A percentile compares a stretch with the other conserved stretches of the same genome.
Evolutionary conservation across 2,329 filamentous ascomycete genomes (phyloP).

Genomic region (Neopestalotiopsis sp.): DNA sequence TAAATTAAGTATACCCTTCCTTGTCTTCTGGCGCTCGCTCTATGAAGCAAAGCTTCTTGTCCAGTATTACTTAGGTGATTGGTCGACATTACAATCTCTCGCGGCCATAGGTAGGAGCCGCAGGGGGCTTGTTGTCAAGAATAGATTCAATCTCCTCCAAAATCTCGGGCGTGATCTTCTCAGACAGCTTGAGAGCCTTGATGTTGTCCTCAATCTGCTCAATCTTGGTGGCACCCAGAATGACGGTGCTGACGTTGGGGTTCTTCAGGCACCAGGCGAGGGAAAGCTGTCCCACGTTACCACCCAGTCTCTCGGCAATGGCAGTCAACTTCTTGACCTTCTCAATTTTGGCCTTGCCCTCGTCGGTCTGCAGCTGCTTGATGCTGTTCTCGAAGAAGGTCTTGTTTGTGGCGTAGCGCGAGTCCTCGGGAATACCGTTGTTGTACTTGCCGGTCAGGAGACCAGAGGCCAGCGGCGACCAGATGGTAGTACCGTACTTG

Average conservation of each 20-base stretch:
- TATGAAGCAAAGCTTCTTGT: not conserved
- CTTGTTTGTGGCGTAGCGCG: conserved; percentile 65
- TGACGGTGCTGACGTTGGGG: conserved; percentile 56
- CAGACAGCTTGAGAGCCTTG: conserved; percentile 48
- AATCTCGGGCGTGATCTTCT: conserved; percentile 54
- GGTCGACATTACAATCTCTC: not conserved
- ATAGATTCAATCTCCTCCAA: conserved; percentile 56
- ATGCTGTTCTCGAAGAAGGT: conserved; percentile 66
- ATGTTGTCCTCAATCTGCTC: conserved; percentile 59
- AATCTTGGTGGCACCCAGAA: conserved; percentile 55
- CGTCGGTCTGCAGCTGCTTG: conserved; percentile 63
- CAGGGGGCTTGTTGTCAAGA: conserved; percentile 36
- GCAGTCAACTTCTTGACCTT: conserved; percentile 49
- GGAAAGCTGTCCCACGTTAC: conserved; percentile 55
- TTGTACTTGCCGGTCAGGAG: conserved; percentile 69
- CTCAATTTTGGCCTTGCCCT: conserved; percentile 57
- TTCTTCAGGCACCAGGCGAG: conserved; percentile 61
- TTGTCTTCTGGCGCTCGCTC: not conserved
- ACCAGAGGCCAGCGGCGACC: conserved; percentile 57
- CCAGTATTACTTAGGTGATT: too few relatives aligned
- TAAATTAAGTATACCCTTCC: not conserved
- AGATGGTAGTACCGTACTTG: conserved; percentile 57
- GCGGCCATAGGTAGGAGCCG: conserved; percentile 15
- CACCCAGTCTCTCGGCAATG: conserved; percentile 63
- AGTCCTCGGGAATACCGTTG: conserved; percentile 64